Base-by-base conservation (phyloP, 768 basidiomycete genomes). In the Coprinellus aureogranulatus region DNA sequence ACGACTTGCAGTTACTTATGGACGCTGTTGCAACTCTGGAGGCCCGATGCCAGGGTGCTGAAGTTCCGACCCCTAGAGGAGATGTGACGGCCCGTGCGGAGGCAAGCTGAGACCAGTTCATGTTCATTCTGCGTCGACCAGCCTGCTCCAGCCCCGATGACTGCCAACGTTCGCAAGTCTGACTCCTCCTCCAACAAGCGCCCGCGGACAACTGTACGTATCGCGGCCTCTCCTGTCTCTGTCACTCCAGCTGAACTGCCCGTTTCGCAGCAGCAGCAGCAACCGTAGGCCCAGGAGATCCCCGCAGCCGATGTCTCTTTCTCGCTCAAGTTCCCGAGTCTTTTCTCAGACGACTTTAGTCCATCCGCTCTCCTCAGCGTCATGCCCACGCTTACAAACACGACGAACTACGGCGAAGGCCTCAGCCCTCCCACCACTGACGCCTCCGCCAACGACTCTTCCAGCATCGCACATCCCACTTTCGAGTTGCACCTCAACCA, bases 401-500 rank as follows among this genome's bases (percentile, higher is more conserved):
- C n/a, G n/a, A n/a, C n/a, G n/a, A 89, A 84, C 65, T 92, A 92
- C 69, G 90, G 89, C 54, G 90, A 92, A 72, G 89, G 85, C 48
- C 77, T 86, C 64, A 81, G 74, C 65, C 67, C 75, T 58, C 73
- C 76, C 60, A 71, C 72, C 40, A 67, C 75, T n/a, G 65, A 68
- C 57, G 75, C 81, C 23, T 75, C 81, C 20, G n/a, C n/a, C n/a
- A n/a, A n/a, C n/a, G 80, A 84, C 56, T 73, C 78, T 31, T 81
- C 90, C 65, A 80, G 80, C 70, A 84, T 92, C 60, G 68, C 75
- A 9, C 84, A 90, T 11, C 92, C 90, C 0, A 92, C 92, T 42
- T 92, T 92, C 65, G 90, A 93, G 67, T 83, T 92, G 26, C 87
- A 89, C 4, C 81, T 93, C n/a, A 90, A 94, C 62, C 90, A 94